phyloP scores from a whole-genome alignment of 1,284 basidiomycete species.

The Boletus semigastroideus region DNA sequence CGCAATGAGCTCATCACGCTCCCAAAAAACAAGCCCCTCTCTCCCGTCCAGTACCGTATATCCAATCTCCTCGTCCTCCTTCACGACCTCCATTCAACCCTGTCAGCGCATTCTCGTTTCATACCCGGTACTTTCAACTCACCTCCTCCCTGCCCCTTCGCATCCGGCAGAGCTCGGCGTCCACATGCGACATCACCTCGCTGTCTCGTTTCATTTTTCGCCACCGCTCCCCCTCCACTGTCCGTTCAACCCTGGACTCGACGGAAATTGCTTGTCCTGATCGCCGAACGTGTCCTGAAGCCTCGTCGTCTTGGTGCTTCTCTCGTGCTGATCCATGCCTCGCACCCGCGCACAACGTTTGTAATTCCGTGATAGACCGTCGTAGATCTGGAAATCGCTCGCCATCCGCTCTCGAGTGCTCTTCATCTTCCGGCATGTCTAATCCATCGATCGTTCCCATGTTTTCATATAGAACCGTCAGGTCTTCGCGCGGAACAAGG shows the following conservation, averaged over 20 bases:
- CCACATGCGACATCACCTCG: slow-evolving; percentile 54
- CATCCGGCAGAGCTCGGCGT: slow-evolving; percentile 49
- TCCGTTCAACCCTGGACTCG: slow-evolving; percentile 24
- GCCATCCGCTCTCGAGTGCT: slow-evolving; percentile 40
- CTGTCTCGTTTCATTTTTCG: slow-evolving; percentile 32
- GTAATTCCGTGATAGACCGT: slow-evolving; percentile 55
- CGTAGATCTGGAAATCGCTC: slow-evolving; percentile 54
- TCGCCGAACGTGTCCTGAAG: slow-evolving; percentile 30
- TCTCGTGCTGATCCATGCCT: slow-evolving; percentile 33
- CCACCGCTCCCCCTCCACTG: slow-evolving; percentile 27
- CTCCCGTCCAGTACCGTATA: slow-evolving; percentile 40
- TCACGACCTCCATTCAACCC: slow-evolving; percentile 33
- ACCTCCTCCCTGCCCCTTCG: slow-evolving; percentile 45
- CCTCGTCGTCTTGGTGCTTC: slow-evolving; percentile 28
- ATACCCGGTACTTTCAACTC: slow-evolving; percentile 18
- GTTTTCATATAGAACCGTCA: slow-evolving; percentile 41
- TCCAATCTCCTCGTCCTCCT: slow-evolving; percentile 62
- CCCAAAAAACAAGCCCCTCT: slow-evolving; percentile 32
- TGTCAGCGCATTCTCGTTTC: slow-evolving; percentile 3
- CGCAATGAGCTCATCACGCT: slow-evolving; percentile 49
- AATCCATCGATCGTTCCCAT: slow-evolving; percentile 16
- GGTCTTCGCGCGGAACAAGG: slow-evolving; percentile 38
- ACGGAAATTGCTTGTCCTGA: slow-evolving; percentile 36
- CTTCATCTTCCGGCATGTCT: slow-evolving; percentile 34
- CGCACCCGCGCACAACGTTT: slow-evolving; percentile 45